Evolutionary conservation across 2,329 filamentous ascomycete species (phyloP).

Genomic region (Talaromyces verruculosus): DNA sequence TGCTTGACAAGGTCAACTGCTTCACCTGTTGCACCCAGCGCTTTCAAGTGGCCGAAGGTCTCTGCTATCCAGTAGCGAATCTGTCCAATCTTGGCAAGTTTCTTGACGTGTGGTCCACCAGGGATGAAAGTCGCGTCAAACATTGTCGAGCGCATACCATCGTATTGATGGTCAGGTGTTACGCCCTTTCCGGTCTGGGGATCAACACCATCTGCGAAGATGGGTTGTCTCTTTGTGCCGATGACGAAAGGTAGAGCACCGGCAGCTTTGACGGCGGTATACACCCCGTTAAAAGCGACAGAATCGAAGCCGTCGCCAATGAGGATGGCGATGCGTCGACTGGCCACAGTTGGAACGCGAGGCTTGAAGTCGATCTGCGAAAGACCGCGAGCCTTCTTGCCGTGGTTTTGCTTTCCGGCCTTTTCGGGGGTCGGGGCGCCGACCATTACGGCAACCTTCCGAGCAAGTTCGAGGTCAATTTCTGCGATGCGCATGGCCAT

Average conservation of each 20-base stretch:
- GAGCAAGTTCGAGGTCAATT: slow-evolving; percentile 69
- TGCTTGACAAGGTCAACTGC: slow-evolving; percentile 63
- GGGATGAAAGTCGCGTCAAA: slow-evolving; percentile 78
- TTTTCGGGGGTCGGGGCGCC: slow-evolving; percentile 60
- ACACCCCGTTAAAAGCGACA: slow-evolving; percentile 63
- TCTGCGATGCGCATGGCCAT: slow-evolving; percentile 68
- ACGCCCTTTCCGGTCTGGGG: slow-evolving; percentile 36
- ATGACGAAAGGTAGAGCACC: slow-evolving; percentile 69
- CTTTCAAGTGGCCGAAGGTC: slow-evolving; percentile 78
- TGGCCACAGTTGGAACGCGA: slow-evolving; percentile 63
- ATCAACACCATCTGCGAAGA: slow-evolving; percentile 62
- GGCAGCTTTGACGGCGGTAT: slow-evolving; percentile 61
- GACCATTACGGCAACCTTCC: slow-evolving; percentile 67
- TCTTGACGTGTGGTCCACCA: slow-evolving; percentile 59
- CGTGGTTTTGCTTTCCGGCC: slow-evolving; percentile 60
- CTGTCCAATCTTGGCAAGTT: slow-evolving; percentile 67
- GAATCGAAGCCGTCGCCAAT: slow-evolving; percentile 47
- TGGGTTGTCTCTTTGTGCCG: slow-evolving; percentile 63
- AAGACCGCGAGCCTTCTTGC: slow-evolving; percentile 63
- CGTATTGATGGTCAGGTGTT: slow-evolving; percentile 72
- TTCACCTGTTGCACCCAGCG: slow-evolving; percentile 73
- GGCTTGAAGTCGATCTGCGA: slow-evolving; percentile 72
- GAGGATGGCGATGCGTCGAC: slow-evolving; percentile 64
- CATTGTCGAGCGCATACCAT: slow-evolving; percentile 72
- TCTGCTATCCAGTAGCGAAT: slow-evolving; percentile 76